Evolutionary conservation across 768 basidiomycete genomes (phyloP).

Genomic region (Atractiella rhizophila): DNA sequence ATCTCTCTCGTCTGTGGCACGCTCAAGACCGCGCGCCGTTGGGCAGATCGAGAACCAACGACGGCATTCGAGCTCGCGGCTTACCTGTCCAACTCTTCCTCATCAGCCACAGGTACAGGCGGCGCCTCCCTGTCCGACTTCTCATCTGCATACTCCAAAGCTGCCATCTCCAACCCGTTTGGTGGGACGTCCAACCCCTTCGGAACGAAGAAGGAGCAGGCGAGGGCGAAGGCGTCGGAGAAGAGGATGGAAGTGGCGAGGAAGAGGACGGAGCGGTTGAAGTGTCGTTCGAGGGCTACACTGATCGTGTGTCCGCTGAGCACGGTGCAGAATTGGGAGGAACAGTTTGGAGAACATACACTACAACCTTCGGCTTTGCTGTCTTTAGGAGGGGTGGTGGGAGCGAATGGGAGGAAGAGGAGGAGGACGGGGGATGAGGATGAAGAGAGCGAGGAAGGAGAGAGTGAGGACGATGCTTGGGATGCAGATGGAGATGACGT

Average conservation of each 20-base stretch:
- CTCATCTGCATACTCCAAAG: not conserved
- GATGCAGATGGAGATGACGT: conserved; percentile 18
- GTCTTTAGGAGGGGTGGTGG: conserved; percentile 13
- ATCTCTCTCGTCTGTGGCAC: conserved; percentile 82
- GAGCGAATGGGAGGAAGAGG: conserved; percentile 6
- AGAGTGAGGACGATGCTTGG: not conserved
- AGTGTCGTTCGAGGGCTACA: conserved; percentile 61
- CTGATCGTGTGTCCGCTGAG: conserved; percentile 90
- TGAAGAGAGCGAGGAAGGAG: conserved; percentile 8
- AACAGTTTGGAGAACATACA: conserved; percentile 90
- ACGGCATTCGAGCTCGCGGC: conserved; percentile 5
- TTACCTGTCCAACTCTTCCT: conserved; percentile 1
- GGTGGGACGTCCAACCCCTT: conserved; percentile 17
- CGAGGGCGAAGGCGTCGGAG: conserved; percentile 42
- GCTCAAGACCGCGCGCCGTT: conserved; percentile 38
- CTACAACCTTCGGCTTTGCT: no score
- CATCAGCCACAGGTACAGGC: not conserved
- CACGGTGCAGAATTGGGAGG: conserved; percentile 96
- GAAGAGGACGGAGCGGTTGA: conserved; percentile 46
- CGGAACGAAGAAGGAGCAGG: conserved; percentile 37
- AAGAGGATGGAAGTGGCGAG: conserved; percentile 29
- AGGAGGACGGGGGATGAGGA: conserved; percentile 17
- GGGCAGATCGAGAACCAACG: conserved; percentile 25
- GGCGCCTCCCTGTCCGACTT: conserved; percentile 1
- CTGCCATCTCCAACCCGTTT: not conserved